phyloP scores from a whole-genome alignment of 2,329 filamentous ascomycete species.

The Davidsoniella australis region DNA sequence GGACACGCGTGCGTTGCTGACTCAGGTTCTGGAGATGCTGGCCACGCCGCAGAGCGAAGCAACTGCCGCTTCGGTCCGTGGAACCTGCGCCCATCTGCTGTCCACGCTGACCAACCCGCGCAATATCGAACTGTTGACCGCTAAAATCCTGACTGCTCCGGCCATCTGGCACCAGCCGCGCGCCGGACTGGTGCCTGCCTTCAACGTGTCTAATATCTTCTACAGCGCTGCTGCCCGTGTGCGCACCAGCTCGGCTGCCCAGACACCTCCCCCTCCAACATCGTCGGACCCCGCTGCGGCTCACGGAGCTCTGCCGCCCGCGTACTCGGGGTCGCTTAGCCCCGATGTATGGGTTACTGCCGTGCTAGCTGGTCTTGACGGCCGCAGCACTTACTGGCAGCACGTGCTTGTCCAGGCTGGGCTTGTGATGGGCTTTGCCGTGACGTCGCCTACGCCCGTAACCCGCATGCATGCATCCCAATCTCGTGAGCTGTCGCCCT shows the following conservation, averaged over 20 bases:
- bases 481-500: conserved; percentile 37
- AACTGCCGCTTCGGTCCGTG: conserved; percentile 40
- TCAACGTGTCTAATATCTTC: conserved; percentile 53
- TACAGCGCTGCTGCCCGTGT: conserved; percentile 46
- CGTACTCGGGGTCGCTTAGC: conserved; percentile 23
- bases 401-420: conserved; percentile 69
- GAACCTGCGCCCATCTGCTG: conserved; percentile 50
- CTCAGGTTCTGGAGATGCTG: conserved; percentile 44
- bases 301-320: conserved; percentile 16
- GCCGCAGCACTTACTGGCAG: conserved; percentile 54
- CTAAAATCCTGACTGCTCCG: conserved; percentile 53
- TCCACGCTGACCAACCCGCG: conserved; percentile 56
- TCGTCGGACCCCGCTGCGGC: too few species aligned
- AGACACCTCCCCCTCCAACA: background rate
- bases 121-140: conserved; percentile 56
- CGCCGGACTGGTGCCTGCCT: conserved; percentile 43
- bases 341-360: conserved; percentile 39
- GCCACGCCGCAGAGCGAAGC: conserved; percentile 34
- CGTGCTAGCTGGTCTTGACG: conserved; percentile 39
- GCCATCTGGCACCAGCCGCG: conserved; percentile 47
- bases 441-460: conserved; percentile 39
- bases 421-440: conserved; percentile 47
- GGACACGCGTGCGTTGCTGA: conserved; percentile 40
- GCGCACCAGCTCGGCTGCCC: conserved; percentile 19
- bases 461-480: background rate